A percentile compares a stretch with the other conserved stretches of the same genome.
phyloP scores from a whole-genome alignment of 352 stramenopile species.

The Phytopythium ostracodes region DNA sequence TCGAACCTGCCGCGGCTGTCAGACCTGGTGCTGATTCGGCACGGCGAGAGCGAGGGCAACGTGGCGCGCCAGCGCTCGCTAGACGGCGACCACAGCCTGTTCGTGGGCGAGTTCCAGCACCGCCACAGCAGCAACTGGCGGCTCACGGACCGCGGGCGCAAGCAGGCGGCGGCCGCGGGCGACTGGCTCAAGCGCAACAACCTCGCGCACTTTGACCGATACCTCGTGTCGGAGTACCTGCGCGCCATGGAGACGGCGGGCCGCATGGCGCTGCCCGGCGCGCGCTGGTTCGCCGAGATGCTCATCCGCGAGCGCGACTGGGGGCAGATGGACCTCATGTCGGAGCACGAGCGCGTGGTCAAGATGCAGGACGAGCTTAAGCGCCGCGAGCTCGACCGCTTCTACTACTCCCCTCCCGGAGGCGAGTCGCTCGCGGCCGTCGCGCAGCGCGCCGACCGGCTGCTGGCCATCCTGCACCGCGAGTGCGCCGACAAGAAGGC shows the following conservation, averaged over 20 bases:
- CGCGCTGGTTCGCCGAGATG: slow-evolving; percentile 87
- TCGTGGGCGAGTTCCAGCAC: slow-evolving; percentile 85
- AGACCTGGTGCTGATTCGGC: slow-evolving; percentile 85
- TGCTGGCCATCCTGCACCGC: slow-evolving; percentile 77
- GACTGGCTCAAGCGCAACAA: slow-evolving; percentile 82
- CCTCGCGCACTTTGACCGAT: slow-evolving; percentile 75
- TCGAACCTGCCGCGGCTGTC: slow-evolving; percentile 51
- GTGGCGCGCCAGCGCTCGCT: slow-evolving; percentile 81
- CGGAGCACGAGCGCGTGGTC: slow-evolving; percentile 77
- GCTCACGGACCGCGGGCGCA: slow-evolving; percentile 76
- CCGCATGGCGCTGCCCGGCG: slow-evolving; percentile 63
- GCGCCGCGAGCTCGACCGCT: slow-evolving; percentile 74
- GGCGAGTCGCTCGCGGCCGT: slow-evolving; percentile 82
- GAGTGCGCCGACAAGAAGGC: slow-evolving; percentile 73
- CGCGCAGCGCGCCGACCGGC: slow-evolving; percentile 71
- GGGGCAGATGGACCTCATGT: slow-evolving; percentile 90
- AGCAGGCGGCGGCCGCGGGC: slow-evolving; percentile 67
- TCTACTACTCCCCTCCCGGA: slow-evolving; percentile 84
- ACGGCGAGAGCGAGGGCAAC: slow-evolving; percentile 88
- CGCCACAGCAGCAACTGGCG: slow-evolving; percentile 88
- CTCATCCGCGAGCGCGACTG: slow-evolving; percentile 87
- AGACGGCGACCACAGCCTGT: slow-evolving; percentile 81
- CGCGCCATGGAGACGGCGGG: slow-evolving; percentile 84
- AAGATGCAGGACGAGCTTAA: slow-evolving; percentile 89
- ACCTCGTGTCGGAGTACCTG: slow-evolving; percentile 87